These are phyloP conservation scores for Ceratobasidium sp. DNA, from an alignment of 1,284 basidiomycete genomes.

Conservation along the genomic window DNA sequence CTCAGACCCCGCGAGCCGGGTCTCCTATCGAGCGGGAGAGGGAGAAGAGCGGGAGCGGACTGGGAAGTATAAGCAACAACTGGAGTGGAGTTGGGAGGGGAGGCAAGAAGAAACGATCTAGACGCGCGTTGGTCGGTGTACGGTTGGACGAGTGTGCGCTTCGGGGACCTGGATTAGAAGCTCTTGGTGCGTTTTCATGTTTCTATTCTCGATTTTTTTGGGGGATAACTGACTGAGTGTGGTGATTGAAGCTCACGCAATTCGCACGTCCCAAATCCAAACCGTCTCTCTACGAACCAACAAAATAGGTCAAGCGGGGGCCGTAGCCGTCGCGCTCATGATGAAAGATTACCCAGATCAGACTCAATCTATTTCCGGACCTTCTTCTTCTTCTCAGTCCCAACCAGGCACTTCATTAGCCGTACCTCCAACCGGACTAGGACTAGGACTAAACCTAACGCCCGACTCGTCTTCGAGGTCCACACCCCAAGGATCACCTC, in stretches of 20 bases:
- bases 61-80: neutral
- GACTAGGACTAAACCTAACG: conserved; percentile 3
- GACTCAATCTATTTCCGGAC: conserved; percentile 56
- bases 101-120: conserved; percentile 48
- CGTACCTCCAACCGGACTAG: conserved; percentile 43
- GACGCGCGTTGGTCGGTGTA: conserved; percentile 77
- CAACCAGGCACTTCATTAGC: conserved; percentile 37
- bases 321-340: conserved; percentile 93
- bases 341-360: conserved; percentile 93
- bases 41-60: conserved; percentile 3
- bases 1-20: conserved; percentile 10
- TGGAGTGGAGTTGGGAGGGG: conserved; percentile 3
- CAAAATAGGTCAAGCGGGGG: conserved; percentile 83
- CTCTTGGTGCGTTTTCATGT: conserved; percentile 70
- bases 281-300: conserved; percentile 92
- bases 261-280: conserved; percentile 84
- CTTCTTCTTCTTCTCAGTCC: conserved; percentile 30
- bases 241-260: conserved; percentile 72
- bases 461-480: conserved; percentile 49
- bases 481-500: conserved; percentile 54
- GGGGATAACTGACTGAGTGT: neutral
- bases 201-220: neutral
- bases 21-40: conserved; percentile 4
- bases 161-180: conserved; percentile 79
- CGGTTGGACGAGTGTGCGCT: conserved; percentile 87